These are phyloP conservation scores for Bretschneidera sinensis DNA, from an alignment of 345 rosid species.

Conservation along the genomic window DNA sequence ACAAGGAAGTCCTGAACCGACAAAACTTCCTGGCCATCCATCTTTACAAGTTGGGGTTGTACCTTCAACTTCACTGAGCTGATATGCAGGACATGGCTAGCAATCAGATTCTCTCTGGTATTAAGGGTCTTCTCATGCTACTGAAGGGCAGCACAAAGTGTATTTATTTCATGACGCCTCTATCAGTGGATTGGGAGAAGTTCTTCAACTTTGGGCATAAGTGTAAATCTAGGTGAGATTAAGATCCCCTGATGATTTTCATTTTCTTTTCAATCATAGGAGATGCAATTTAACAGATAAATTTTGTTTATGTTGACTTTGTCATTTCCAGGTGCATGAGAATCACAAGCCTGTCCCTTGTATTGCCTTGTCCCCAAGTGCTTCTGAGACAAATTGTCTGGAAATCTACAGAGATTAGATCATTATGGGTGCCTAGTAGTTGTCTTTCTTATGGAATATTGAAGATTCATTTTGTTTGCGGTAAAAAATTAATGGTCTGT, in stretches of 20 bases:
- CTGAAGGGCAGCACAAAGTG: slow-evolving; percentile 10
- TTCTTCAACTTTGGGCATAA: slow-evolving; percentile 11
- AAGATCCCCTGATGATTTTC: slow-evolving; percentile 3
- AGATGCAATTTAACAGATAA: slow-evolving; percentile 10
- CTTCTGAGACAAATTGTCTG: too few relatives aligned
- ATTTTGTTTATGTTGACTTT: too few relatives aligned
- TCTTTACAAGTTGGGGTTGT: slow-evolving; percentile 19
- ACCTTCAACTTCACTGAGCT: slow-evolving; percentile 25
- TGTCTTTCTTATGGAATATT: too few relatives aligned
- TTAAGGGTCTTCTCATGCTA: slow-evolving; percentile 19
- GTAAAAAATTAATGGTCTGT: too few relatives aligned
- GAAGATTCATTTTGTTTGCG: too few relatives aligned
- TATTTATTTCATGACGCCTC: slow-evolving; percentile 11
- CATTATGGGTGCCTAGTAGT: too few relatives aligned
- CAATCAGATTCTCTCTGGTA: slow-evolving; percentile 10
- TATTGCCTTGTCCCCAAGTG: too few relatives aligned
- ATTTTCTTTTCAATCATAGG: slow-evolving; percentile 1
- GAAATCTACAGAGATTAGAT: too few relatives aligned
- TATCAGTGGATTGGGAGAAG: slow-evolving; percentile 17
- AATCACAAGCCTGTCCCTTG: too few relatives aligned
- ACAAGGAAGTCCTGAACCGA: slow-evolving; percentile 27
- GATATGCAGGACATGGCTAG: not conserved
- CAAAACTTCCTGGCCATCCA: slow-evolving; percentile 28
- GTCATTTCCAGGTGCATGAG: too few relatives aligned
- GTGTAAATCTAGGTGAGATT: slow-evolving; percentile 27